Evolutionary conservation across 108 stramenopile species (phyloP).

Genomic region (Cylindrotheca closterium): DNA sequence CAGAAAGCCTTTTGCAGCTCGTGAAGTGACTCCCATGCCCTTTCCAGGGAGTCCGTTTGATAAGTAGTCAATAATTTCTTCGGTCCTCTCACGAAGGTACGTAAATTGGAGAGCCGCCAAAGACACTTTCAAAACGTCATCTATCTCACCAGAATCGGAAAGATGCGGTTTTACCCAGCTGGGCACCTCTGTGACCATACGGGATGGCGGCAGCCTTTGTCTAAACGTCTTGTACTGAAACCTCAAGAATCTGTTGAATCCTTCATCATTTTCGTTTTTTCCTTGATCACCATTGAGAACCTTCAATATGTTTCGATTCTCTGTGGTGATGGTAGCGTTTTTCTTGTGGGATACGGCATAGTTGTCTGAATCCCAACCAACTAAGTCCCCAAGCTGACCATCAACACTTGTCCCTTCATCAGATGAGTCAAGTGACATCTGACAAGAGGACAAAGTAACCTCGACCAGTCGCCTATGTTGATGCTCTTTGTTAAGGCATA

Average conservation of each 20-base stretch:
- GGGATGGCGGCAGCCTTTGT: neutral
- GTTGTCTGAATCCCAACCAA: slow-evolving; percentile 48
- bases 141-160: slow-evolving; percentile 35
- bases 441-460: slow-evolving; percentile 15
- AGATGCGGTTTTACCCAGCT: slow-evolving; percentile 25
- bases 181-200: slow-evolving; percentile 12
- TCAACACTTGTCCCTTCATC: slow-evolving; percentile 20
- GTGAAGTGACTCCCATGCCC: slow-evolving; percentile 71
- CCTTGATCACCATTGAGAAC: slow-evolving; percentile 8
- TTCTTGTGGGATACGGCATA: slow-evolving; percentile 8
- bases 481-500: slow-evolving; percentile 76
- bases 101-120: slow-evolving; percentile 47
- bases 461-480: slow-evolving; percentile 60
- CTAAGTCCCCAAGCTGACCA: slow-evolving; percentile 37
- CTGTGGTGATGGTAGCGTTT: slow-evolving; percentile 13
- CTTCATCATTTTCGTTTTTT: neutral
- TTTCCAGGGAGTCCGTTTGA: slow-evolving; percentile 75
- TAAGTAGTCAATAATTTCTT: slow-evolving; percentile 71
- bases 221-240: slow-evolving; percentile 48
- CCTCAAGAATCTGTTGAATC: slow-evolving; percentile 17
- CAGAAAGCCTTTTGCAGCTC: slow-evolving; percentile 70
- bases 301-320: slow-evolving; percentile 38
- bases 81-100: slow-evolving; percentile 53
- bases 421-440: slow-evolving; percentile 13
- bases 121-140: slow-evolving; percentile 54